A percentile compares a stretch with the other conserved stretches of the same genome.
Conservation (phyloP, 1,139 yeast genomes). For the Candida sojae region DNA sequence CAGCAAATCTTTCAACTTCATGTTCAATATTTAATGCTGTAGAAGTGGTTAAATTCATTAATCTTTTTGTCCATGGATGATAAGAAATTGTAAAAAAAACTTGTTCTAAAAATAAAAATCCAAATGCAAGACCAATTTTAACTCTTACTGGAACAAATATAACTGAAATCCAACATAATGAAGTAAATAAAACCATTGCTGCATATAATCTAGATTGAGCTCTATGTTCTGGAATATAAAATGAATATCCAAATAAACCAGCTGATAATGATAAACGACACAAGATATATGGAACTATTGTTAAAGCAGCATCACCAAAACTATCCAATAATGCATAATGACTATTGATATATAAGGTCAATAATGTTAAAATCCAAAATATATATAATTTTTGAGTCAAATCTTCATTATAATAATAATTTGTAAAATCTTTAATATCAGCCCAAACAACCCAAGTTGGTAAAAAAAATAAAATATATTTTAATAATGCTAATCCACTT, state of each 20-base stretch:
- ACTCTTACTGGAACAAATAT: constrained; percentile 47
- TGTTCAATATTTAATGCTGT: constrained; percentile 70
- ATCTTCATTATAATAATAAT: constrained; percentile 66
- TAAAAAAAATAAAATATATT: constrained; percentile 52
- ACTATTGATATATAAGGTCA: constrained; percentile 56
- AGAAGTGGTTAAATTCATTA: constrained; percentile 44
- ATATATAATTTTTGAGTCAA: constrained; percentile 55
- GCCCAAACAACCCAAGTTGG: constrained; percentile 69
- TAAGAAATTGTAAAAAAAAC: constrained; percentile 30
- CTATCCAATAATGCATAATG: constrained; percentile 39
- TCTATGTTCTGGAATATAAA: constrained; percentile 55
- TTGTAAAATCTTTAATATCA: constrained; percentile 64
- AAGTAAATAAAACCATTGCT: constrained; percentile 28
- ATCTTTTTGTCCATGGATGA: constrained; percentile 50
- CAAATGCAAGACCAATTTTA: constrained; percentile 49
- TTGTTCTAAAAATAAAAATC: constrained; percentile 46
- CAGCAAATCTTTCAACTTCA: constrained; percentile 61
- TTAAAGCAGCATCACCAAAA: constrained; percentile 39
- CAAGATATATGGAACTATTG: constrained; percentile 49
- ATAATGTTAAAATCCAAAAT: constrained; percentile 53
- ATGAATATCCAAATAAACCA: constrained; percentile 45
- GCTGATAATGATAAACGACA: constrained; percentile 43
- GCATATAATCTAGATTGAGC: constrained; percentile 51
- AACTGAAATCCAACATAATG: constrained; percentile 48
- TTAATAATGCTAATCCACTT: constrained; percentile 46